A percentile compares a stretch with the other conserved stretches of the same genome.
These are phyloP conservation scores for Eremochloa ophiuroides DNA, from an alignment of 176 grass and related monocot species.

Conservation along the genomic window DNA sequence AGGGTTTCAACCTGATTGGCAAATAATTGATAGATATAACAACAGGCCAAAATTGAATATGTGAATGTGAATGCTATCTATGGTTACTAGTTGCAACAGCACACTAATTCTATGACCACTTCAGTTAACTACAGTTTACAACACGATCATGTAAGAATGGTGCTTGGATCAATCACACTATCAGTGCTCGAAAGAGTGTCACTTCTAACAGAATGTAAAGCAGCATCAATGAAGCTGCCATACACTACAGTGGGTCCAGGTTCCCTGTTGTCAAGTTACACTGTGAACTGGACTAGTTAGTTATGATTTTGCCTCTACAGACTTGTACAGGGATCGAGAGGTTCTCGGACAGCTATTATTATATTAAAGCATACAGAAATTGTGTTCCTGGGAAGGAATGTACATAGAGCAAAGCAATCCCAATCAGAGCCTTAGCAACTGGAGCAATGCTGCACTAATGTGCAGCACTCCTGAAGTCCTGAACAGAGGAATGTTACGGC, in stretches of 20 bases:
- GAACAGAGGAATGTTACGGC: background rate
- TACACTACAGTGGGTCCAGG: background rate
- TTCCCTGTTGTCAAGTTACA: background rate
- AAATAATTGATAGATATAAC: background rate
- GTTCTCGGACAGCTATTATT: background rate
- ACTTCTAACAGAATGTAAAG: background rate
- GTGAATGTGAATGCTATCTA: background rate
- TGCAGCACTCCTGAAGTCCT: background rate
- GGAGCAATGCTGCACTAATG: background rate
- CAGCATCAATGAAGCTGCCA: background rate
- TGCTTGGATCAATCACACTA: background rate
- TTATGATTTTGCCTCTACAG: background rate
- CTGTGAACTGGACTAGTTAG: background rate
- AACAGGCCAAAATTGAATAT: background rate
- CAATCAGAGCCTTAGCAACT: background rate
- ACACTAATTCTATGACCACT: background rate
- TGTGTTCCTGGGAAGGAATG: background rate
- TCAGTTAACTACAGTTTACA: background rate
- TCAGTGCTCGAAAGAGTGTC: background rate
- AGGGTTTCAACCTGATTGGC: background rate
- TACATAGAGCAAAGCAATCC: background rate
- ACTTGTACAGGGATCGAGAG: background rate
- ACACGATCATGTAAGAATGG: background rate
- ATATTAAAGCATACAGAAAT: background rate
- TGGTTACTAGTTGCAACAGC: background rate